phyloP scores from a whole-genome alignment of 352 stramenopile species.

The Globisporangium cylindrosporum region DNA sequence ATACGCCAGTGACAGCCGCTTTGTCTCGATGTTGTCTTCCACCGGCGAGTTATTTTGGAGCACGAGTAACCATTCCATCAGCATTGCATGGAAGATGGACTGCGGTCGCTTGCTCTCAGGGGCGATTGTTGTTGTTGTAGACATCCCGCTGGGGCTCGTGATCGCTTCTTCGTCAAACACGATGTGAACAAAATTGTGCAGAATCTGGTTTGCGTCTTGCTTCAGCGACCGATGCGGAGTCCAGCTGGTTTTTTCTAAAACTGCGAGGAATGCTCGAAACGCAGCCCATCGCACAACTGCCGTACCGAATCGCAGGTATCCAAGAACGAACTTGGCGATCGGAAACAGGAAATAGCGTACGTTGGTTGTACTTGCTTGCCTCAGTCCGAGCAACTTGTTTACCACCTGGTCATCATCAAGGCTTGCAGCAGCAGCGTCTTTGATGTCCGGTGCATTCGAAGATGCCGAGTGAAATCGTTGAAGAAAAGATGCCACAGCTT shows the following conservation, averaged over 20 bases:
- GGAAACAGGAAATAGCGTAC: constrained; percentile 59
- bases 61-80: constrained; percentile 53
- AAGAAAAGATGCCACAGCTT: constrained; percentile 37
- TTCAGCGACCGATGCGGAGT: constrained; percentile 35
- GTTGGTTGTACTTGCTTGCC: constrained; percentile 27
- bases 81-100: constrained; percentile 40
- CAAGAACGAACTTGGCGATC: constrained; percentile 43
- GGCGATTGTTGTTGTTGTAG: neutral
- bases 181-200: constrained; percentile 52
- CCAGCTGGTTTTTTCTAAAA: constrained; percentile 62
- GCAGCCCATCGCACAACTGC: constrained; percentile 44
- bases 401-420: constrained; percentile 30
- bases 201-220: constrained; percentile 41
- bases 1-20: constrained; percentile 43
- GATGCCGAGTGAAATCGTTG: constrained; percentile 41
- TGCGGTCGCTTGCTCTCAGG: constrained; percentile 13
- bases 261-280: constrained; percentile 46
- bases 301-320: constrained; percentile 45
- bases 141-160: neutral
- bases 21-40: constrained; percentile 43
- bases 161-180: constrained; percentile 55
- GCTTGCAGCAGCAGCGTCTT: constrained; percentile 1
- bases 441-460: neutral
- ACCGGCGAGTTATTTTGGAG: constrained; percentile 37
- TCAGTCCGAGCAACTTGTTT: constrained; percentile 29